phyloP scores from a whole-genome alignment of 176 grass and related monocot species.

The Hsuehochloa calcarea region DNA sequence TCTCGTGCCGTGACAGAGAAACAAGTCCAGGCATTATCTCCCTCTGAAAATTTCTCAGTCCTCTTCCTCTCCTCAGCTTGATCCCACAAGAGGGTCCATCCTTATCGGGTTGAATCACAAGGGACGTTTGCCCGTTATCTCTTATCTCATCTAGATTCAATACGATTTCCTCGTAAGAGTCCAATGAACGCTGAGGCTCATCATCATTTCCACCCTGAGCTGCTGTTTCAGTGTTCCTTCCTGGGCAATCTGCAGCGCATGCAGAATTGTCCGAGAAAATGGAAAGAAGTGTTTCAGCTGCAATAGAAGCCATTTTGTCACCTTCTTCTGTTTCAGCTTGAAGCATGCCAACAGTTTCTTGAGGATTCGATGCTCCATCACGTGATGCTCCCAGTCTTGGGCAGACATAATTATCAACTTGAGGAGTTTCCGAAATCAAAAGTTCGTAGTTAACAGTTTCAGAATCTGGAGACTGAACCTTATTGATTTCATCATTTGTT shows the following conservation, averaged over 20 bases:
- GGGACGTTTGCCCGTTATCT: slow-evolving; percentile 55
- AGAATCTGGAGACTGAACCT: background rate
- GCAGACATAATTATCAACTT: slow-evolving; percentile 16
- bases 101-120: slow-evolving; percentile 33
- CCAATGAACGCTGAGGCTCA: slow-evolving; percentile 35
- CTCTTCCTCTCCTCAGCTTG: slow-evolving; percentile 78
- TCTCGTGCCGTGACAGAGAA: slow-evolving; percentile 69
- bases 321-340: slow-evolving; percentile 6
- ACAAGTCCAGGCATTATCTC: slow-evolving; percentile 88
- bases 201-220: slow-evolving; percentile 5
- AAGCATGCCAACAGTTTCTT: slow-evolving; percentile 19
- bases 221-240: slow-evolving; percentile 11
- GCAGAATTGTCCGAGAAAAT: slow-evolving; percentile 48
- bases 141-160: slow-evolving; percentile 63
- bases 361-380: slow-evolving; percentile 1
- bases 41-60: slow-evolving; percentile 76
- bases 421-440: slow-evolving; percentile 31
- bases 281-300: slow-evolving; percentile 76
- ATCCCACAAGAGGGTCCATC: slow-evolving; percentile 45
- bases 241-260: background rate
- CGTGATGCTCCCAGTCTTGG: background rate
- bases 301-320: slow-evolving; percentile 26
- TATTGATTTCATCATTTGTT: background rate
- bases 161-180: slow-evolving; percentile 66
- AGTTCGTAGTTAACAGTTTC: background rate